These are phyloP conservation scores for Lecanoromycetidae sp. DNA, from an alignment of 2,329 filamentous ascomycete genomes.

Conservation along the genomic window DNA sequence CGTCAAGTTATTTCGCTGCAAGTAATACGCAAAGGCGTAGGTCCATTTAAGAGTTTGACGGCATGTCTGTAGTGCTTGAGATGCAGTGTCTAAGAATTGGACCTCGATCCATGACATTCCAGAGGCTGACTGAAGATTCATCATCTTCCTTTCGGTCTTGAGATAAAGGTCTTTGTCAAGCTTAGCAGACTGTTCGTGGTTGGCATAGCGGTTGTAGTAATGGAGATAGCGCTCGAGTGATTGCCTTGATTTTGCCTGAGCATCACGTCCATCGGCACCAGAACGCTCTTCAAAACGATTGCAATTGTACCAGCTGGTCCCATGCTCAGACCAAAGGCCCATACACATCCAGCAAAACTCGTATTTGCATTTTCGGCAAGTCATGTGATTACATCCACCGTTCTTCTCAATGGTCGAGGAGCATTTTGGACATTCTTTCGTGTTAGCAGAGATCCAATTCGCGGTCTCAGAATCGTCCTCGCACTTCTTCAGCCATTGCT, in stretches of 20 bases:
- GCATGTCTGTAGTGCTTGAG: conserved; percentile 86
- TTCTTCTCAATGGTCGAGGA: conserved; percentile 98
- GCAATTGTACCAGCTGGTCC: conserved; percentile 99
- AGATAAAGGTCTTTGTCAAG: conserved; percentile 91
- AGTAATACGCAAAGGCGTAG: conserved; percentile 95
- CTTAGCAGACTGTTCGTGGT: conserved; percentile 94
- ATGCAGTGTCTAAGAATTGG: conserved; percentile 87
- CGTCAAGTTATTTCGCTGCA: conserved; percentile 88
- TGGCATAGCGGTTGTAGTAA: conserved; percentile 98
- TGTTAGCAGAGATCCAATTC: conserved; percentile 99
- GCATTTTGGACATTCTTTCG: conserved; percentile 94
- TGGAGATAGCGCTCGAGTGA: conserved; percentile 93
- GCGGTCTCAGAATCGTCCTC: conserved; percentile 96
- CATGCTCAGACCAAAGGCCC: conserved; percentile 96
- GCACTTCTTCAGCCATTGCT: conserved; percentile 95
- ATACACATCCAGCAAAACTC: conserved; percentile 99
- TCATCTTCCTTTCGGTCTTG: conserved; percentile 99
- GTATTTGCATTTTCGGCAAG: conserved; percentile 86
- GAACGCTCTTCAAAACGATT: conserved; percentile 96
- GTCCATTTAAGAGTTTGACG: conserved; percentile 99
- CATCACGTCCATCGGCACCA: conserved; percentile 76
- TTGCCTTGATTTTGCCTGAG: conserved; percentile 78
- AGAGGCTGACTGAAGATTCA: conserved; percentile 80
- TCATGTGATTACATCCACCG: conserved; percentile 96
- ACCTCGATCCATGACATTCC: conserved; percentile 99